phyloP scores from a whole-genome alignment of 306 rosid species.

The Lathyrus sativus region DNA sequence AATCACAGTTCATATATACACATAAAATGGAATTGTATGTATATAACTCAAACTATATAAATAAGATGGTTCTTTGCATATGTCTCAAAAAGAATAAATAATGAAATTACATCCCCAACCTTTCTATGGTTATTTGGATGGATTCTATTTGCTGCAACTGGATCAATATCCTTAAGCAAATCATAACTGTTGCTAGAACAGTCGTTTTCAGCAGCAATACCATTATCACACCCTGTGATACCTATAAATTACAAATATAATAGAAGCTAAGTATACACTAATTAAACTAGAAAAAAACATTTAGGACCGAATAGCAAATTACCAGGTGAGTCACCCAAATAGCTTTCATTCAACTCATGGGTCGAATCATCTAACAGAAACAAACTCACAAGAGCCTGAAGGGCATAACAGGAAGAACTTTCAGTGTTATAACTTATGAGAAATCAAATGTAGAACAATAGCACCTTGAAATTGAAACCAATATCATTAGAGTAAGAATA shows the following conservation, averaged over 20 bases:
- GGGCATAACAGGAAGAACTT: slow-evolving; percentile 4
- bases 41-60: not conserved
- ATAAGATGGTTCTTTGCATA: slow-evolving; percentile 1
- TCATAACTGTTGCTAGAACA: slow-evolving; percentile 50
- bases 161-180: slow-evolving; percentile 75
- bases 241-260: slow-evolving; percentile 44
- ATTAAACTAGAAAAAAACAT: not conserved
- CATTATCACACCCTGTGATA: slow-evolving; percentile 31
- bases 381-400: slow-evolving; percentile 84
- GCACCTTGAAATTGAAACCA: not conserved
- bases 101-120: slow-evolving; percentile 46
- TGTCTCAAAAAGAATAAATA: slow-evolving; percentile 26
- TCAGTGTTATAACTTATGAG: not conserved
- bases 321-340: slow-evolving; percentile 48
- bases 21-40: slow-evolving; percentile 5
- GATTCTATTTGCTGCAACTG: slow-evolving; percentile 82
- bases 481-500: not conserved
- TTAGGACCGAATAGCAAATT: slow-evolving; percentile 29
- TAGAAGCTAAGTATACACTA: slow-evolving; percentile 4
- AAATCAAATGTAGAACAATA: slow-evolving; percentile 5
- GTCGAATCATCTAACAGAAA: slow-evolving; percentile 77
- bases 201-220: slow-evolving; percentile 42
- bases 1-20: not conserved
- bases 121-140: slow-evolving; percentile 91
- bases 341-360: slow-evolving; percentile 49